phyloP scores from a whole-genome alignment of 2,329 filamentous ascomycete genomes.

The Fusarium graminum region DNA sequence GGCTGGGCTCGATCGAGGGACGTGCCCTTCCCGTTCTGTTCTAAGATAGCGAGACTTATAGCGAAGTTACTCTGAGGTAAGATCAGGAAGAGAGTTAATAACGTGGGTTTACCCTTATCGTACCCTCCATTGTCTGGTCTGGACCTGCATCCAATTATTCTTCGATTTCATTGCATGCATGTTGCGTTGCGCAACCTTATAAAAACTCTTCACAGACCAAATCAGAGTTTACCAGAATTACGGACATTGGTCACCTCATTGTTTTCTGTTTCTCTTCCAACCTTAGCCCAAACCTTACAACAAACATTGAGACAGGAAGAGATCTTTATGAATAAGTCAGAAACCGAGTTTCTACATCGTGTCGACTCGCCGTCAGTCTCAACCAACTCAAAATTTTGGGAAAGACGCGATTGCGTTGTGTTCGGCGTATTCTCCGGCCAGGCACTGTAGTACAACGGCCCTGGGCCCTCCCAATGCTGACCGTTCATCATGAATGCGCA shows the following conservation, averaged over 20 bases:
- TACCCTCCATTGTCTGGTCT: conserved; percentile 30
- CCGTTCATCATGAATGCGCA: conserved; percentile 65
- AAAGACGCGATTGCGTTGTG: conserved; percentile 19
- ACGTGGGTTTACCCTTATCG: conserved; percentile 44
- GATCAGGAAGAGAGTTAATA: conserved; percentile 44
- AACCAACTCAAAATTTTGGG: conserved; percentile 19
- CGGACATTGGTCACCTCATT: conserved; percentile 23
- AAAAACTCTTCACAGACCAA: conserved; percentile 30
- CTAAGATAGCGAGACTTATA: conserved; percentile 35
- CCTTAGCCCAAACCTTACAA: conserved; percentile 42
- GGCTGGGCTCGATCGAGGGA: conserved; percentile 38
- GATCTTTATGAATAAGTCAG: conserved; percentile 43
- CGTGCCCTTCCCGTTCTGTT: conserved; percentile 45
- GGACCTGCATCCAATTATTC: conserved; percentile 26
- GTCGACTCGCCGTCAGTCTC: conserved; percentile 18
- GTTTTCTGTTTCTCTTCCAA: conserved; percentile 33
- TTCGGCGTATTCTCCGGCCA: conserved; percentile 3
- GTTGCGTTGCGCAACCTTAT: conserved; percentile 11
- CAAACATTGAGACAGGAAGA: conserved; percentile 28
- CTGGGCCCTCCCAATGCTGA: conserved; percentile 19
- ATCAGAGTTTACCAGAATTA: conserved; percentile 41
- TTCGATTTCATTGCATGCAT: conserved; percentile 16
- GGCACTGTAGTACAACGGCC: conserved; percentile 16
- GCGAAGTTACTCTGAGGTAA: conserved; percentile 27
- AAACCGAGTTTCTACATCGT: conserved; percentile 34